Evolutionary conservation across 2,329 filamentous ascomycete species (phyloP).

Genomic region (Cladosporium oxysporum): DNA sequence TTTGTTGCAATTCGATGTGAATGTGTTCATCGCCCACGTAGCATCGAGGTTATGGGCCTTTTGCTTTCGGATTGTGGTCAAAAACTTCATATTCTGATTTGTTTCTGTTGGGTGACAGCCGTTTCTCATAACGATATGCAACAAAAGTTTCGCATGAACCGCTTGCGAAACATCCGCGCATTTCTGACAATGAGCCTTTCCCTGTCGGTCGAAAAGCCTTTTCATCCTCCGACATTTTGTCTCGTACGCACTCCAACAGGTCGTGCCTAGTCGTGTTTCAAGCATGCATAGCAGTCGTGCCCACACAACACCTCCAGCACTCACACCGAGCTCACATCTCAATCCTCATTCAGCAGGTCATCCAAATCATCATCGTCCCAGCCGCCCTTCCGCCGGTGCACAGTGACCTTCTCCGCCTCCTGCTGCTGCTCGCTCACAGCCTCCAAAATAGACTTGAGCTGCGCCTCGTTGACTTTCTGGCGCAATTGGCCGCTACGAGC

Average conservation of each 20-base stretch:
- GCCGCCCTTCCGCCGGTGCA: slow-evolving; percentile 77
- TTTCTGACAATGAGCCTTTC: neutral
- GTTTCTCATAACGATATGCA: neutral
- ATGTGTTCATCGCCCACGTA: neutral
- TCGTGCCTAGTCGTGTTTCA: neutral
- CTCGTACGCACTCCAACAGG: neutral
- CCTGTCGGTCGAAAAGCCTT: neutral
- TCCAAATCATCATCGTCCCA: slow-evolving; percentile 84
- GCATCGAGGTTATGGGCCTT: neutral
- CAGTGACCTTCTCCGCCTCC: slow-evolving; percentile 80
- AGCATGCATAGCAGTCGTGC: neutral
- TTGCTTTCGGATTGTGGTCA: neutral
- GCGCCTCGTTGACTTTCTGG: slow-evolving; percentile 84
- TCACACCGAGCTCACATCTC: slow-evolving; percentile 6
- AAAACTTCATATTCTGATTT: neutral
- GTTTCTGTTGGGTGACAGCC: neutral
- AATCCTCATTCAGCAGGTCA: slow-evolving; percentile 58
- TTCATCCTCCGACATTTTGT: neutral
- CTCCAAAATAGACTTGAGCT: slow-evolving; percentile 87
- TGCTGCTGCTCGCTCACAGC: slow-evolving; percentile 74
- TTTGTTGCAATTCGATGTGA: neutral
- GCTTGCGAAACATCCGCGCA: neutral
- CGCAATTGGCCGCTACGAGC: slow-evolving; percentile 84
- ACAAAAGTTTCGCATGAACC: neutral
- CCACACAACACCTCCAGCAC: neutral